Evolutionary conservation across 768 basidiomycete genomes (phyloP).

Genomic region (Macrolepiota fuliginosa): DNA sequence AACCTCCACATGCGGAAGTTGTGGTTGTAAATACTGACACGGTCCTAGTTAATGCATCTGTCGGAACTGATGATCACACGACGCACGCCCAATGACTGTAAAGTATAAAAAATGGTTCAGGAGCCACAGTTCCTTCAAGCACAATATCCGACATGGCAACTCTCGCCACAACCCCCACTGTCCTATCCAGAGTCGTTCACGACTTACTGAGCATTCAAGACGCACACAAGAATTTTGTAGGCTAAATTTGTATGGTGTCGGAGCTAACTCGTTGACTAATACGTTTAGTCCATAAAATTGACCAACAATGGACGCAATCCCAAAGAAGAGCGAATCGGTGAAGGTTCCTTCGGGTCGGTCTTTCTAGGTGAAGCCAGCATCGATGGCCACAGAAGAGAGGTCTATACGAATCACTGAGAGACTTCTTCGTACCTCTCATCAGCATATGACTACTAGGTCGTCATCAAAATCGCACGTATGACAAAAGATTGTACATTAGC

Average conservation of each 20-base stretch:
- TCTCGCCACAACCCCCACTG: not conserved
- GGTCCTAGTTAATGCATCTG: too few relatives aligned
- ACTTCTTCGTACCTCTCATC: not conserved
- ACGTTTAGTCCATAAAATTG: not conserved
- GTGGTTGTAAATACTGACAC: not conserved
- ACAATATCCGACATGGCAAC: not conserved
- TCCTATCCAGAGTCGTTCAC: not conserved
- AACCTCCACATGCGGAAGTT: too few relatives aligned
- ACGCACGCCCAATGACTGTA: not conserved
- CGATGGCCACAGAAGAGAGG: not conserved
- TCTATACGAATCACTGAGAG: not conserved
- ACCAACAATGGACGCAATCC: not conserved
- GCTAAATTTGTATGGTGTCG: not conserved
- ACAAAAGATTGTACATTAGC: not conserved
- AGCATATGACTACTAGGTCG: not conserved
- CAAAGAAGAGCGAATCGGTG: not conserved
- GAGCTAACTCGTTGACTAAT: not conserved
- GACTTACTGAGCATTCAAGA: not conserved
- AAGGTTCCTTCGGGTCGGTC: not conserved
- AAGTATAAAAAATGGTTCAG: not conserved
- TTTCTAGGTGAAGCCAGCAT: not conserved
- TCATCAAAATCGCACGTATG: not conserved
- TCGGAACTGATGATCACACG: too few relatives aligned
- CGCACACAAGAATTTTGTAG: not conserved
- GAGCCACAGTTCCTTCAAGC: not conserved